Evolutionary conservation across 23 red algal genomes (phyloP), one percentile per base, ranked within the genome.

Genomic region (Cyanidiococcus yangmingshanensis): DNA sequence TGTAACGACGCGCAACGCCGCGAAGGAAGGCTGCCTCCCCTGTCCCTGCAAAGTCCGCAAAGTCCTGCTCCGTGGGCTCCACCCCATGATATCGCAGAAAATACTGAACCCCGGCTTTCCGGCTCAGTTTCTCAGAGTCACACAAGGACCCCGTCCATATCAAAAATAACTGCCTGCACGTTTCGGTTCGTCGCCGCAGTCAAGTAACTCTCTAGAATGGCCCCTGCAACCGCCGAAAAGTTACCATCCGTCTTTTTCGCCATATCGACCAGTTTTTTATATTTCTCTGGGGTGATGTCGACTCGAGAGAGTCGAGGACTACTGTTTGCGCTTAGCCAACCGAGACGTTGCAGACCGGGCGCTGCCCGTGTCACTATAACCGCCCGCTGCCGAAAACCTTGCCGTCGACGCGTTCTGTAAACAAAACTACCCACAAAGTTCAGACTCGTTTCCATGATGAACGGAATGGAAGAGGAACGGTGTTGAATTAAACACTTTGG

Each of bases 131-230:
- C 76, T 95, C 90, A 0, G 81, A 86, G 79, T 95, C 80, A 63
- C 90, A 95, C 59, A 95, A 58, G n/a, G 37, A 95, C 90, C 39
- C 90, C 90, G 67, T 95, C 90, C 90, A 95, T 95, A 45, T 95
- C 90, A 59, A 95, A 95, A 45, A 95, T 16, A 35, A 95, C 90
- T 0, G 90, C 90, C 51, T 88, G 80, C 30, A 76, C 74, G 37
- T 71, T 29, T 7, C n/a, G n/a, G n/a, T 32, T 71, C 63, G 21
- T 35, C 12, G 32, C n/a, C 7, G 63, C 63, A 30, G n/a, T 71
- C 63, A 71, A 12, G 63, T 71, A 71, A 29, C n/a, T 71, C 63
- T 71, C 63, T 2, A 71, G 32, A 29, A 71, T 35, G 3, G 63
- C 63, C 3, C 63, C n/a, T 3, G 32, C 63, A 29, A 35, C 63